A percentile compares a stretch with the other conserved stretches of the same genome.
phyloP scores from a whole-genome alignment of 768 basidiomycete species.

The Botryobasidium botryosum region DNA sequence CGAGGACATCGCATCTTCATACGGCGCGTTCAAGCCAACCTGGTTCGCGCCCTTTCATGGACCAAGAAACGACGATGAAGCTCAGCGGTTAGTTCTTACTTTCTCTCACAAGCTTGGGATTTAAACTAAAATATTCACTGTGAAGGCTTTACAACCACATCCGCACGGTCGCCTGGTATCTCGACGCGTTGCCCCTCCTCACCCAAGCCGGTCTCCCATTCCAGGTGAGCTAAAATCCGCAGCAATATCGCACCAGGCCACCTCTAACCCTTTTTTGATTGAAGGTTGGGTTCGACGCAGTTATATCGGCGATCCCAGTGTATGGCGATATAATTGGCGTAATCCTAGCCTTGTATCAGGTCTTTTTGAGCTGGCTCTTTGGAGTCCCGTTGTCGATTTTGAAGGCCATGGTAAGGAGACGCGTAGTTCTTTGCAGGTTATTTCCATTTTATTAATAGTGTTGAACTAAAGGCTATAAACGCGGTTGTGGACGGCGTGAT shows the following conservation, averaged over 20 bases:
- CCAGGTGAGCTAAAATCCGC: neutral
- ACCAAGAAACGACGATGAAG: conserved; percentile 10
- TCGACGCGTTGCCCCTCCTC: conserved; percentile 11
- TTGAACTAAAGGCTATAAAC: conserved; percentile 3
- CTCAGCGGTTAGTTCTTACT: conserved; percentile 5
- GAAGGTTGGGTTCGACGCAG: conserved; percentile 11
- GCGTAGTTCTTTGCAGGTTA: neutral
- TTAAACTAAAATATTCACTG: neutral
- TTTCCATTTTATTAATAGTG: neutral
- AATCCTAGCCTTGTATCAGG: conserved; percentile 9
- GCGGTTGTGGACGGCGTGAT: conserved; percentile 8
- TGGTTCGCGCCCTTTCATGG: conserved; percentile 2
- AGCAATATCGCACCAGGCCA: too few species aligned
- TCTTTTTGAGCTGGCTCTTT: conserved; percentile 10
- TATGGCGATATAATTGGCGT: conserved; percentile 10
- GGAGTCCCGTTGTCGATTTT: conserved; percentile 9
- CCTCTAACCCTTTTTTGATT: neutral
- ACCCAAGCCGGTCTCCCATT: conserved; percentile 9
- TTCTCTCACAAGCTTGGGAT: neutral
- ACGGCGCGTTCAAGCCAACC: conserved; percentile 10
- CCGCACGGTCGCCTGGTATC: conserved; percentile 11
- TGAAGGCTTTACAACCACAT: conserved; percentile 9
- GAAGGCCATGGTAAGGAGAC: conserved; percentile 9
- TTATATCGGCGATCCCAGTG: conserved; percentile 8
- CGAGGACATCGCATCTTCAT: conserved; percentile 5